Evolutionary conservation across 2,329 filamentous ascomycete species (phyloP), one percentile per base, ranked within the genome.

Genomic region (Kalaharituber pfeilii): DNA sequence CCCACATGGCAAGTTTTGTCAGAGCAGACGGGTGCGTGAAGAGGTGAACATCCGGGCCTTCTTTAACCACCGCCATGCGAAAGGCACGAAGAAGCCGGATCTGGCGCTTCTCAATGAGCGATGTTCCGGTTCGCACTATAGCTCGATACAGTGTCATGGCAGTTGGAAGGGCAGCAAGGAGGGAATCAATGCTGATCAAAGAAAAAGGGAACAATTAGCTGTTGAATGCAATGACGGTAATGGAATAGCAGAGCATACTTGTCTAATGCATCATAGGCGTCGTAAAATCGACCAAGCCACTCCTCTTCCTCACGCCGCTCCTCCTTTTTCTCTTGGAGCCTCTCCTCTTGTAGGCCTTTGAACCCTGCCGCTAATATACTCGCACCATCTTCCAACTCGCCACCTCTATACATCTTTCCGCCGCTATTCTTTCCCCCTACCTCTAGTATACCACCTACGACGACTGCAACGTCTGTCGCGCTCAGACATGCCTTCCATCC

Each of bases 401-500:
- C 51, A 28, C 13, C 51, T 50, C 49, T 24, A 22, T 6, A 39
- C 30, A 50, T 22, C 5, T 13, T 22, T 13, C n/a, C 42, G 25
- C 62, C 63, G 39, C 58, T 62, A 33, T 67, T 63, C 49, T 57
- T 50, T 33, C 76, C 84, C 26, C 91, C 89, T 26, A 96, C 87
- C 70, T 98, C 91, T 1, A 98, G 77, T 49, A 98, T 82, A 15
- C 89, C 87, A 52, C 87, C 87, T 20, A 96, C 77, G 27, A 96
- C 81, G 15, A 94, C 85, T n/a, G 86, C 86, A 0, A 95, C 86
- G 66, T 98, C 91, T 50, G 89, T 84, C 5, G 91, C 91, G 58
- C 85, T 93, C 25, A 96, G 73, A 50, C 89, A 95, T 0, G 88
- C 89, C 66, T 88, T 84, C 88, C 88, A 98, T 9, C 91, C 91